Evolutionary conservation across 306 rosid genomes (phyloP), one percentile per base, ranked within the genome.

Genomic region (Albizia julibrissin): DNA sequence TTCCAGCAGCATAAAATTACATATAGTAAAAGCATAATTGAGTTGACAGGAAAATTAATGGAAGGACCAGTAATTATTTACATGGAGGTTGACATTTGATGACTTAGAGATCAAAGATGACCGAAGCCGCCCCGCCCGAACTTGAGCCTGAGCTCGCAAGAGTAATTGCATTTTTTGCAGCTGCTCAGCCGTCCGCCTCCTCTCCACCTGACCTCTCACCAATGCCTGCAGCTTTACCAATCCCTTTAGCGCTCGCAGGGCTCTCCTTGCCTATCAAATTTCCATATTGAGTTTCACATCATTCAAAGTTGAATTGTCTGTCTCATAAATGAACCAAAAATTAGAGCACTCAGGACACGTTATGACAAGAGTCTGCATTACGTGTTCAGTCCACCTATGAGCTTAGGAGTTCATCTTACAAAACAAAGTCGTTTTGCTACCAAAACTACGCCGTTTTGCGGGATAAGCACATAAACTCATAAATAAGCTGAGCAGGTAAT

Each of bases 161-260:
- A 91, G 72, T 3, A 87, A 76, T 71, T 90, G 98, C 84, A 94
- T 84, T 77, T 87, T 82, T 72, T 86, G 98, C 83, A 94, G 89
- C 91, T 92, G 86, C 74, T 90, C 91, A 1, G 91, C 84, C 0
- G 89, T 86, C 49, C 93, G 87, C 75, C 91, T 94, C 89, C 98
- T 87, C 81, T 85, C 92, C 72, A 94, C 87, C 71, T 92, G 91
- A 34, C 97, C 97, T 77, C 98, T 91, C 43, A 92, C 97, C 79
- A 94, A 79, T 12, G 96, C 98, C 73, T 94, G 98, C 11, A 94
- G 90, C 82, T 87, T 92, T 85, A 94, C 98, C 80, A 94, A 74
- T 85, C 97, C 98, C 83, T 89, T 90, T 31, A 94, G 69, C 0
- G 98, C 98, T 65, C 94, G 79, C 81, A 94, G 89, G 3, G 98